phyloP scores from a whole-genome alignment of 257 asterid genomes.

The Salvia miltiorrhiza region DNA sequence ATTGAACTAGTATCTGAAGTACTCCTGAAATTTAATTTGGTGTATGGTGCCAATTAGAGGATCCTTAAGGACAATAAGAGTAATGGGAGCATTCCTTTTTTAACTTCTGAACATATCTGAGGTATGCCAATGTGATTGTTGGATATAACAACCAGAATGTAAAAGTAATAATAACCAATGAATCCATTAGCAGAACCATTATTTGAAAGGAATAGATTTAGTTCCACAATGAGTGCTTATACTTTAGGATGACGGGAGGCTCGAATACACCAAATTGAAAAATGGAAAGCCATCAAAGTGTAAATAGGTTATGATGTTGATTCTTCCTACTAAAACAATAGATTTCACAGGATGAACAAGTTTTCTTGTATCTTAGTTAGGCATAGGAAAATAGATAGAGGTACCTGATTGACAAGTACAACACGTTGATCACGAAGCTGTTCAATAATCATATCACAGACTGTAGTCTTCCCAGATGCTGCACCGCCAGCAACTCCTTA shows the following conservation, averaged over 20 bases:
- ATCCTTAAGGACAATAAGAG: constrained; percentile 7
- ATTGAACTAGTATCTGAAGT: neutral
- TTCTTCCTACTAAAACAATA: constrained; percentile 7
- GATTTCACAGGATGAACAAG: constrained; percentile 1
- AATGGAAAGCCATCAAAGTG: neutral
- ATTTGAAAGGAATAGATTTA: neutral
- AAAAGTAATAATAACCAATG: neutral
- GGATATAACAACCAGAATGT: neutral
- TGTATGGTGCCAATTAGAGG: neutral
- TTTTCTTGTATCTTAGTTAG: neutral
- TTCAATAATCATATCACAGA: constrained; percentile 96
- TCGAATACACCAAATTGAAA: neutral
- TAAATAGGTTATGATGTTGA: neutral
- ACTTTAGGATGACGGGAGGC: neutral
- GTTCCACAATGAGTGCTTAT: neutral
- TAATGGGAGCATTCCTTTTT: neutral
- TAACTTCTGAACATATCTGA: neutral
- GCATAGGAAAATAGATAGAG: neutral
- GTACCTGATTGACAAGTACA: constrained; percentile 95
- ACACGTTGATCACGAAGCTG: constrained; percentile 99
- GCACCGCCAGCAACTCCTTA: constrained; percentile 99
- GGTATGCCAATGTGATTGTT: neutral
- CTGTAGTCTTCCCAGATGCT: constrained; percentile 97
- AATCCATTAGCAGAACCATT: neutral
- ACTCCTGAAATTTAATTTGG: neutral